phyloP scores from a whole-genome alignment of 2,329 filamentous ascomycete species.

The Falciphora oryzae region DNA sequence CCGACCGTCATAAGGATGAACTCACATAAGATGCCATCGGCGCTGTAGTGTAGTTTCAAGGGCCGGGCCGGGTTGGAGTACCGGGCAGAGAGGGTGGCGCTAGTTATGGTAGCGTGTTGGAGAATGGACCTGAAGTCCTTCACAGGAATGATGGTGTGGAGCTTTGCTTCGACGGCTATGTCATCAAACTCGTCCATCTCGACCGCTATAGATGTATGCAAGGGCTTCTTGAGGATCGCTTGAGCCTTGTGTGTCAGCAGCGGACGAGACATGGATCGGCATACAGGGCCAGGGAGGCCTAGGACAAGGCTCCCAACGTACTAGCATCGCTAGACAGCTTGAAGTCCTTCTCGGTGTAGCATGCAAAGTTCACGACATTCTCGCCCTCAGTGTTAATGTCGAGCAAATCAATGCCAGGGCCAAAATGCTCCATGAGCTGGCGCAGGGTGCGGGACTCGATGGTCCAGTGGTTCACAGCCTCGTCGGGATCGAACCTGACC shows the following conservation, averaged over 20 bases:
- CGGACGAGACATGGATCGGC: not conserved
- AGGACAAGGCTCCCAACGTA: not conserved
- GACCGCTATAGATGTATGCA: conserved; percentile 73
- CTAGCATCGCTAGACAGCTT: conserved; percentile 8
- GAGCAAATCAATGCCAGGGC: conserved; percentile 72
- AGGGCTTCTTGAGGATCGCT: conserved; percentile 71
- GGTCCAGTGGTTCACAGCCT: conserved; percentile 64
- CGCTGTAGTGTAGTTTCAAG: conserved; percentile 65
- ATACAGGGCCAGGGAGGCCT: not conserved
- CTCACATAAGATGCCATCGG: conserved; percentile 64
- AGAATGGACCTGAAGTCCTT: conserved; percentile 79
- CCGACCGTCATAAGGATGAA: conserved; percentile 81
- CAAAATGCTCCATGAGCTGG: conserved; percentile 75
- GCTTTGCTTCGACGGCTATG: conserved; percentile 66
- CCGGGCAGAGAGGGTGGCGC: conserved; percentile 58
- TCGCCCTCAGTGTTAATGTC: conserved; percentile 71
- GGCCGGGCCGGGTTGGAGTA: conserved; percentile 69
- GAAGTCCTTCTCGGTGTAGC: conserved; percentile 67
- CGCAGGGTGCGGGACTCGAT: conserved; percentile 66
- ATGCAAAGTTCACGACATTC: conserved; percentile 69
- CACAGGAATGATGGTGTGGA: conserved; percentile 75
- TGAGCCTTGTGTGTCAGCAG: conserved; percentile 13
- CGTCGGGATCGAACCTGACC: conserved; percentile 64
- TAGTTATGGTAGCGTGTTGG: conserved; percentile 64
- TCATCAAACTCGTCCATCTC: conserved; percentile 72